Base-by-base conservation (phyloP, 2,329 filamentous ascomycete species). In the Cryoendolithus antarcticus region DNA sequence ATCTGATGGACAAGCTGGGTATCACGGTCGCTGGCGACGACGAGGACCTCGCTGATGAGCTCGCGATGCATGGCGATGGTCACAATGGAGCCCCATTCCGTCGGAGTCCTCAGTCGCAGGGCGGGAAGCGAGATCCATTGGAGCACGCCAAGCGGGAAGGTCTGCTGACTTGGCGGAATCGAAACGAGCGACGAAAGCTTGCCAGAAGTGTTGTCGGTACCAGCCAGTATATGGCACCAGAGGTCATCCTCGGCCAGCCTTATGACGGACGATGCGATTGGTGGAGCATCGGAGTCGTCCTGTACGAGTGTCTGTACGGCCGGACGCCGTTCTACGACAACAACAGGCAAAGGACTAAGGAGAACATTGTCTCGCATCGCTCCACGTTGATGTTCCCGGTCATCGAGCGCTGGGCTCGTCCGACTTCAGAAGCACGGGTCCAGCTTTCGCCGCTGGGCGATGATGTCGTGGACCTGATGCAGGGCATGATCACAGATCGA, bases 141-240 rank as follows among this genome's bases (percentile, higher is more conserved):
- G 45, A 53, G 37, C 38, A 34, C 32, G 53, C 49, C 2, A 44
- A 43, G 10, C 42, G 49, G 9, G 56, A 59, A 49, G 55, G 53
- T n/a, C 47, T 61, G 6, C 47, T 61, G n/a, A 56, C 63, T 39
- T 67, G 61, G 56, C 54, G 65, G 12, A 64, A 68, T 38, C 60
- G 61, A 12, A 61, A 57, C 4, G 62, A 66, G 37, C 80, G 78
- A 48, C 77, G 86, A 30, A 74, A 74, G 28, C 72, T 85, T 29
- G 89, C 89, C 1, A 75, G 79, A 49, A 94, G 86, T 34, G 78
- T 94, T 1, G 89, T 96, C 8, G 89, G 89, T 2, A 96, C 91
- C 2, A 94, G 86, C 57, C 89, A 95, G 57, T 96, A 96, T 65
- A 96, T 95, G 91, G 89, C 91, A 1, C 89, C 89, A 2, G 91